A percentile compares a stretch with the other conserved stretches of the same genome.
phyloP scores from a whole-genome alignment of 108 stramenopile genomes.

The Thalassiosira profunda region DNA sequence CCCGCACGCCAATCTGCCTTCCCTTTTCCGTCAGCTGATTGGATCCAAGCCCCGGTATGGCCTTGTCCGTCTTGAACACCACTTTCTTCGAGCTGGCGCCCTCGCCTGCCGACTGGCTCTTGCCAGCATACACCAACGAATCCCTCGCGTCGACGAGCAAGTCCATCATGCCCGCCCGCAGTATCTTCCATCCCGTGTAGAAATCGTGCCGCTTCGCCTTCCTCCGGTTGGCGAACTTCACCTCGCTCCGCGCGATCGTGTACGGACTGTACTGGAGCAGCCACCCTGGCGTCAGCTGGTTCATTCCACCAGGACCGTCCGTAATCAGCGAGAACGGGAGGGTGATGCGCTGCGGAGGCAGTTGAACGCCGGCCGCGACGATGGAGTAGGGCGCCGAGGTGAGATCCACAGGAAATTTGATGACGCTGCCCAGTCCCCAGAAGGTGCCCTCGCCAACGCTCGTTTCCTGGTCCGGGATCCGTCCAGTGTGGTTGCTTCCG shows the following conservation, averaged over 20 bases:
- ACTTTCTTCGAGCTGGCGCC: not conserved
- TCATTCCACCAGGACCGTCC: slow-evolving; percentile 49
- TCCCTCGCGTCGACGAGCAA: slow-evolving; percentile 61
- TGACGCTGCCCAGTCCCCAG: slow-evolving; percentile 86
- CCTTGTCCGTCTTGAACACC: slow-evolving; percentile 43
- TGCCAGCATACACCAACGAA: slow-evolving; percentile 29
- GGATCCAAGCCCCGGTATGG: slow-evolving; percentile 65
- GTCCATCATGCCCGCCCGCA: slow-evolving; percentile 68
- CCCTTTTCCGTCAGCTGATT: slow-evolving; percentile 65
- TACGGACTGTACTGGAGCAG: slow-evolving; percentile 85
- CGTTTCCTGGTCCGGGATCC: slow-evolving; percentile 94
- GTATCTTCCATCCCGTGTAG: slow-evolving; percentile 84
- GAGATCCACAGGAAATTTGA: slow-evolving; percentile 94
- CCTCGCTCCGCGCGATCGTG: slow-evolving; percentile 83
- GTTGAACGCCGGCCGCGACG: slow-evolving; percentile 90
- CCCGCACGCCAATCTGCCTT: slow-evolving; percentile 64
- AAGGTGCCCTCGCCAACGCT: slow-evolving; percentile 93
- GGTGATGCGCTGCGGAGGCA: slow-evolving; percentile 86
- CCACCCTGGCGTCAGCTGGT: slow-evolving; percentile 94
- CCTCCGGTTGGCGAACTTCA: slow-evolving; percentile 80
- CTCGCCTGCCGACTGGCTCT: slow-evolving; percentile 10
- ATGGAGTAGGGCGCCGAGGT: slow-evolving; percentile 89
- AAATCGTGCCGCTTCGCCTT: slow-evolving; percentile 73
- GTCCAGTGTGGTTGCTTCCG: slow-evolving; percentile 96
- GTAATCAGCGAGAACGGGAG: slow-evolving; percentile 93